Conservation (phyloP, 2,329 filamentous ascomycete genomes). For the Colletotrichum filicis region DNA sequence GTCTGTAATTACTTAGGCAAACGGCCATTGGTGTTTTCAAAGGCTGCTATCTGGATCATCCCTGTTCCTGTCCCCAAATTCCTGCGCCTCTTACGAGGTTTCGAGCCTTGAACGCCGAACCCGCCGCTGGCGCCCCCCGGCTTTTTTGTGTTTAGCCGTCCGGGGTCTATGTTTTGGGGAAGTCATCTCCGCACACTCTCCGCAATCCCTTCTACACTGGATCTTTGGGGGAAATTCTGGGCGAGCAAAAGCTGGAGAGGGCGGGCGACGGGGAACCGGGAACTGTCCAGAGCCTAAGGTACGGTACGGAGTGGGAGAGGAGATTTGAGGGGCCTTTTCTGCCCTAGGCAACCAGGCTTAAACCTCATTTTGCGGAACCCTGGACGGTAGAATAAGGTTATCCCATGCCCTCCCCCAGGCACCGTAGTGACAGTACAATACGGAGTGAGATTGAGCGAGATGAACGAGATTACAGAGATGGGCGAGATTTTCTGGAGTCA, state of each 20-base stretch:
- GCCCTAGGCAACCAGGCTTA: not conserved
- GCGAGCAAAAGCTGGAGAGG: not conserved
- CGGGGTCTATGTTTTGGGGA: conserved; percentile 10
- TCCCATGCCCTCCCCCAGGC: conserved; percentile 1
- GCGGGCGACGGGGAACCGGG: not conserved
- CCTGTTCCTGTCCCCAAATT: not conserved
- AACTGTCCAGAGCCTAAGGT: not conserved
- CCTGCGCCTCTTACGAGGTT: not conserved
- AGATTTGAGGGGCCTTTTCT: conserved; percentile 19
- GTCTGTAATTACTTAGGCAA: not conserved
- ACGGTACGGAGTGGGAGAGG: not conserved
- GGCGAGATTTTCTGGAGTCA: not conserved
- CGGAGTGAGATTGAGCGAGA: conserved; percentile 6
- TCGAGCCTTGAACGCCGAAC: not conserved
- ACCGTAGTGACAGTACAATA: not conserved
- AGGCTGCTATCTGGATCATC: not conserved
- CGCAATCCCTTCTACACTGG: conserved; percentile 1
- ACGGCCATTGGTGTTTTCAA: not conserved
- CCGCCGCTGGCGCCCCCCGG: not conserved
- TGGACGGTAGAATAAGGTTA: not conserved
- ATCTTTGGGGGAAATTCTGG: conserved; percentile 5
- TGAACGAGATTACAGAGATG: not conserved
- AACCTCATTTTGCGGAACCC: conserved; percentile 8
- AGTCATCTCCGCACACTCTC: conserved; percentile 27
- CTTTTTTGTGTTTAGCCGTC: not conserved